Base-by-base conservation (phyloP, 2,329 filamentous ascomycete species). In the Trichoderma sp. region DNA sequence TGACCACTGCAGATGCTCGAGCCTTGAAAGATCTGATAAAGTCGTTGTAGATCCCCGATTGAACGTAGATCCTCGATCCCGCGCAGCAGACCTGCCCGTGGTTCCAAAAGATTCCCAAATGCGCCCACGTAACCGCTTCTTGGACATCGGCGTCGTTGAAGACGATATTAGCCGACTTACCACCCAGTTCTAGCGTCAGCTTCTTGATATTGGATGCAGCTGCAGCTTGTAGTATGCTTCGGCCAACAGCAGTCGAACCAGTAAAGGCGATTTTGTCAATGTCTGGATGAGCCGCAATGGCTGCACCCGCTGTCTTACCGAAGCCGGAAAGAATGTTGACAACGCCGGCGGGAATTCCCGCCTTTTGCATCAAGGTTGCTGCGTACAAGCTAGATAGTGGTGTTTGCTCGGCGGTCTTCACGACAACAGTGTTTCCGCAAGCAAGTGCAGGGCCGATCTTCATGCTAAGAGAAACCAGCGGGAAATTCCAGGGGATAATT, bases 401-500 rank as follows among this genome's bases (percentile, higher is more conserved):
- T 5, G 88, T 90, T 80, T 90, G 88, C 78, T 90, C 88, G 66
- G 88, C 88, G 3, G 86, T 85, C 84, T 91, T 90, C 70, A 91
- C 75, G 69, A 90, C 83, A 64, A 91, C 76, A 3, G 82, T 85
- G 83, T 90, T 90, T 72, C 88, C 88, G 51, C 84, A 84, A 66
- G 87, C 86, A 70, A 91, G 79, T 54, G 88, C 88, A 28, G 88
- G 88, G 63, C 83, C 86, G 68, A 90, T 85, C 84, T 93, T 93
- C 90, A 90, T 93, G 58, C 83, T 83, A 76, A 82, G 83, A 88
- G 91, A 91, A 72, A 89, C 83, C 41, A 92, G 79, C 5, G 90
- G 90, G 81, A 90, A 92, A 81, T 92, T 92, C 89, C 89, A 92
- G 64, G 90, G 90, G 72, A 93, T 92, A 74, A 92, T 92, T 76